phyloP scores from a whole-genome alignment of 139 green algal species.

The Asterochloris sp. region DNA sequence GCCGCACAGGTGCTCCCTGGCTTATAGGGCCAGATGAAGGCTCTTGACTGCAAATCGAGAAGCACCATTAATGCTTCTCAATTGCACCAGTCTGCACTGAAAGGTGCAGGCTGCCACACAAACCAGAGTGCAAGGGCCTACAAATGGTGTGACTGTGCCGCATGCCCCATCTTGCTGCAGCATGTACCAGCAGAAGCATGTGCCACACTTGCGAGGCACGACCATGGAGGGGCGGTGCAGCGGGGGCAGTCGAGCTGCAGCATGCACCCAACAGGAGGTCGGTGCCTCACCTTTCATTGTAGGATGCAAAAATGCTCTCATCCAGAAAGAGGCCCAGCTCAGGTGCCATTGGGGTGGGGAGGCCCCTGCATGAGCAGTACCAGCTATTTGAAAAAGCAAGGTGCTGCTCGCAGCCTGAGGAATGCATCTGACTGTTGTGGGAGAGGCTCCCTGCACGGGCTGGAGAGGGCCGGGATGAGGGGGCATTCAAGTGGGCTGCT shows the following conservation, averaged over 20 bases:
- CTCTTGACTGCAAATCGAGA: too few relatives aligned
- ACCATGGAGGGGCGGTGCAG: not conserved
- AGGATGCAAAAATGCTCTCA: constrained; percentile 62
- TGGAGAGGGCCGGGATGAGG: not conserved
- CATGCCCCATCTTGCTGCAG: not conserved
- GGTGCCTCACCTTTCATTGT: constrained; percentile 50
- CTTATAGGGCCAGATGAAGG: too few relatives aligned
- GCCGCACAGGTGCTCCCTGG: too few relatives aligned
- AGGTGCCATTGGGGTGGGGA: constrained; percentile 75
- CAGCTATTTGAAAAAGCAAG: not conserved
- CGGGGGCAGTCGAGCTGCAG: not conserved
- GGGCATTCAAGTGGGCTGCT: too few relatives aligned
- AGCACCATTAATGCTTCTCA: too few relatives aligned
- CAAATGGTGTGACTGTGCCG: not conserved
- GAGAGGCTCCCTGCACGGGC: not conserved
- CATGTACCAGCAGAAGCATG: not conserved
- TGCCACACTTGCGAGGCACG: not conserved
- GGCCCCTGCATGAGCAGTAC: not conserved
- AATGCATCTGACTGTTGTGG: not conserved
- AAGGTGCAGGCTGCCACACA: not conserved
- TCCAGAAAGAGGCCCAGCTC: constrained; percentile 84
- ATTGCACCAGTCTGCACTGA: too few relatives aligned
- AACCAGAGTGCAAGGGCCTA: not conserved
- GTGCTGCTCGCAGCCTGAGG: not conserved
- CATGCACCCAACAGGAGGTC: not conserved